These are phyloP conservation scores for Aspergillus pseudonomiae DNA, from an alignment of 2,329 filamentous ascomycete genomes.

Conservation along the genomic window DNA sequence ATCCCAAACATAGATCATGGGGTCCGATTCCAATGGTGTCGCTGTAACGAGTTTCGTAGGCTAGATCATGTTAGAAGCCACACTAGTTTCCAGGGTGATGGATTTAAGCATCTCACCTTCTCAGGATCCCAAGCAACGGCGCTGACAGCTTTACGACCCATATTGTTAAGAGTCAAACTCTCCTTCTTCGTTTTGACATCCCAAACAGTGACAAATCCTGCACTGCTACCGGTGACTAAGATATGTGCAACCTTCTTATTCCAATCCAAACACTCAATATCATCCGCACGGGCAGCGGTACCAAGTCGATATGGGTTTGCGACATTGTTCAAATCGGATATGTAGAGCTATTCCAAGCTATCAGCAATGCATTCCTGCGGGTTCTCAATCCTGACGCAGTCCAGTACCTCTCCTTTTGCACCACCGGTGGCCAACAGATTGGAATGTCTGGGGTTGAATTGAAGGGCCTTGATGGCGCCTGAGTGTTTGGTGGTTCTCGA, in stretches of 20 bases:
- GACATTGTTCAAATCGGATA: conserved; percentile 91
- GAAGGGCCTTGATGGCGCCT: conserved; percentile 88
- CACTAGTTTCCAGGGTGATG: background rate
- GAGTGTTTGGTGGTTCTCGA: conserved; percentile 87
- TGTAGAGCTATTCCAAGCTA: conserved; percentile 63
- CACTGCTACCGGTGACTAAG: conserved; percentile 87
- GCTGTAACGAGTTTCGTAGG: conserved; percentile 92
- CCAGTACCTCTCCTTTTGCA: conserved; percentile 75
- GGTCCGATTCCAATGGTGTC: conserved; percentile 84
- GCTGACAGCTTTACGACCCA: conserved; percentile 87
- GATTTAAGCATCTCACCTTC: conserved; percentile 55
- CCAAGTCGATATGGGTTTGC: conserved; percentile 85
- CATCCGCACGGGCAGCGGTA: conserved; percentile 83
- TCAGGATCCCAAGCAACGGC: conserved; percentile 97
- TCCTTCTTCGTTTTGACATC: conserved; percentile 98
- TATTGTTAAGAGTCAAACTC: conserved; percentile 87
- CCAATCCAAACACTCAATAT: conserved; percentile 96
- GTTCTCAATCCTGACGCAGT: background rate
- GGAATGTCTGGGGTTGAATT: conserved; percentile 92
- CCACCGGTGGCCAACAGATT: conserved; percentile 92
- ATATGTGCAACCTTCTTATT: conserved; percentile 98
- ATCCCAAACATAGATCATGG: conserved; percentile 91
- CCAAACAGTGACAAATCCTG: conserved; percentile 97
- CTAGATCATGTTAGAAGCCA: conserved; percentile 36
- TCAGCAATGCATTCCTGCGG: conserved; percentile 7